Evolutionary conservation across 441 rosid genomes (phyloP).

Genomic region (Erodium trifolium): DNA sequence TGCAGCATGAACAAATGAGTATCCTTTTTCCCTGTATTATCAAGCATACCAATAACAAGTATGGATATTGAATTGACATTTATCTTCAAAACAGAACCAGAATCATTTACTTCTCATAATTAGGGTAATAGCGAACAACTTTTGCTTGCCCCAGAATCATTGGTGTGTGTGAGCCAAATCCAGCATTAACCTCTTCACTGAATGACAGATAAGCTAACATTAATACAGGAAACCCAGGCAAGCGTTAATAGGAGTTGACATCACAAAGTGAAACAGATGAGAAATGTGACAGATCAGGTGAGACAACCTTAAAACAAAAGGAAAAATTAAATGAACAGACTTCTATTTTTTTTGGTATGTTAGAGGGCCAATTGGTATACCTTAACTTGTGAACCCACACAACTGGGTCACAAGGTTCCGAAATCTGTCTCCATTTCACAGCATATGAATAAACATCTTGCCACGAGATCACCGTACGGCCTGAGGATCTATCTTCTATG

Average conservation of each 20-base stretch:
- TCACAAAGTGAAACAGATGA: background rate
- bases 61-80: constrained; percentile 19
- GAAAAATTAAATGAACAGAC: background rate
- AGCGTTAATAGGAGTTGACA: background rate
- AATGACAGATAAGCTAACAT: constrained; percentile 18
- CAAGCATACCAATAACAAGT: background rate
- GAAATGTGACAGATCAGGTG: background rate
- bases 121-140: constrained; percentile 77
- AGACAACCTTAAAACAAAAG: background rate
- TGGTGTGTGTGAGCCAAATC: constrained; percentile 97
- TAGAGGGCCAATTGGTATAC: constrained; percentile 23
- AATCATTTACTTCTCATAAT: constrained; percentile 60
- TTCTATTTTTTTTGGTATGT: background rate
- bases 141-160: constrained; percentile 91
- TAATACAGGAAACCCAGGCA: background rate
- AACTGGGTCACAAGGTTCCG: constrained; percentile 99
- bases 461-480: constrained; percentile 66
- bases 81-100: constrained; percentile 11
- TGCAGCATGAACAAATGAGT: constrained; percentile 31
- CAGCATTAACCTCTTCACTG: constrained; percentile 95
- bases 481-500: constrained; percentile 60
- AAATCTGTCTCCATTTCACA: constrained; percentile 97
- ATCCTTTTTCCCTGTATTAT: background rate
- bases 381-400: constrained; percentile 95
- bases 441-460: constrained; percentile 77